Percentiles rank a stretch among this genome's conserved stretches.
These are phyloP conservation scores for Harringtonia aguacate DNA, from an alignment of 2,329 filamentous ascomycete species.

Conservation along the genomic window DNA sequence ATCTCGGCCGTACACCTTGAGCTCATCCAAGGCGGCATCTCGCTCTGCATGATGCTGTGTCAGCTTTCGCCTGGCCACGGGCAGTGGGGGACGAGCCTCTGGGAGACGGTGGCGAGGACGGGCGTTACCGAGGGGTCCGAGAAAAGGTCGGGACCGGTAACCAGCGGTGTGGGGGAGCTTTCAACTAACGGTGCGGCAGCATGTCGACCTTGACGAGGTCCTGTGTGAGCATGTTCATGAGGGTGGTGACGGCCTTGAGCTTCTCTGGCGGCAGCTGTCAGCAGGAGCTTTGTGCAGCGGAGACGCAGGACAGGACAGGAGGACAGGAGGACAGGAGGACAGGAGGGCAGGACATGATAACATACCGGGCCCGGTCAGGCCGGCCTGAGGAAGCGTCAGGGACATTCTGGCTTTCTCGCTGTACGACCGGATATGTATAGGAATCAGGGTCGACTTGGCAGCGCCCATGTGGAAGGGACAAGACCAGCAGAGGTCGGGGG, in stretches of 20 bases:
- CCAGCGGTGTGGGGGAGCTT: background rate
- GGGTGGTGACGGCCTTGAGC: constrained; percentile 52
- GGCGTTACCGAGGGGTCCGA: constrained; percentile 9
- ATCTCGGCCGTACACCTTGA: constrained; percentile 72
- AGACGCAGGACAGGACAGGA: too few relatives aligned
- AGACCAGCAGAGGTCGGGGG: background rate
- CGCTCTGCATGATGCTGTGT: constrained; percentile 39
- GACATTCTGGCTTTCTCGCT: constrained; percentile 8
- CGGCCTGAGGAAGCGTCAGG: constrained; percentile 15
- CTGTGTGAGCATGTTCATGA: constrained; percentile 50
- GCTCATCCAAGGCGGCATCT: constrained; percentile 48
- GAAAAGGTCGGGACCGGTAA: background rate
- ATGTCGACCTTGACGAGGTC: constrained; percentile 53
- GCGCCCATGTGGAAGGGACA: constrained; percentile 11
- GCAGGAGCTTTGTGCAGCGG: background rate
- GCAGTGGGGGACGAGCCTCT: background rate
- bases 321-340: background rate
- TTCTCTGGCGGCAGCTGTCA: constrained; percentile 38
- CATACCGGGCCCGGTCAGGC: constrained; percentile 32
- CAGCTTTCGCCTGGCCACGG: background rate
- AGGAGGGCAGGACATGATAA: background rate
- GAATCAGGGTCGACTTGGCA: constrained; percentile 11
- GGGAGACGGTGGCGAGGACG: background rate
- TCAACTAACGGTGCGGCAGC: constrained; percentile 44
- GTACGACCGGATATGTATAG: constrained; percentile 6